These are phyloP conservation scores for Solanum chiquidenum DNA, from an alignment of 257 asterid species.

Conservation along the genomic window DNA sequence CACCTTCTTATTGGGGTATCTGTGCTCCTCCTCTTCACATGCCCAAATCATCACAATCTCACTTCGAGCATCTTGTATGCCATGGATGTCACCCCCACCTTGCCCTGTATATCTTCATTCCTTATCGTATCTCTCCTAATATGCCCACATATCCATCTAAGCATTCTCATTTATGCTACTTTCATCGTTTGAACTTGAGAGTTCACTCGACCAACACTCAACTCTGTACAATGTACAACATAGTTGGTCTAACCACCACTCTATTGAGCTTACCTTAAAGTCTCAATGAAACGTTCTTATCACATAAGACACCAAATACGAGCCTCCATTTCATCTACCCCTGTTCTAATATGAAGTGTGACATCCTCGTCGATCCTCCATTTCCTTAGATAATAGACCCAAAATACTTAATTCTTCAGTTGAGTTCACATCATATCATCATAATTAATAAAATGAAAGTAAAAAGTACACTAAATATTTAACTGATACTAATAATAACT, in stretches of 20 bases:
- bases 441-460: not conserved
- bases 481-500: not conserved
- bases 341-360: not conserved
- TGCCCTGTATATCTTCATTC: not conserved
- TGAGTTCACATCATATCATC: not conserved
- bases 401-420: not conserved
- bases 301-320: not conserved
- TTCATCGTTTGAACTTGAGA: not conserved
- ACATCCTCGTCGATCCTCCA: not conserved
- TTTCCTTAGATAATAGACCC: not conserved
- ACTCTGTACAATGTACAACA: not conserved
- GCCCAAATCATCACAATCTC: not conserved
- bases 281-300: not conserved
- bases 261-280: not conserved
- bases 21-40: not conserved
- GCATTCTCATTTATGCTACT: not conserved
- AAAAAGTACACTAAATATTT: not conserved
- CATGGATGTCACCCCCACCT: not conserved
- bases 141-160: not conserved
- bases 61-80: not conserved
- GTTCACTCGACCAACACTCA: not conserved
- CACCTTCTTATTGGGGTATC: not conserved
- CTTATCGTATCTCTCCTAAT: not conserved
- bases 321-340: not conserved
- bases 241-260: not conserved